Evolutionary conservation across 1,139 yeast genomes (phyloP).

Genomic region (Pichia sp.): DNA sequence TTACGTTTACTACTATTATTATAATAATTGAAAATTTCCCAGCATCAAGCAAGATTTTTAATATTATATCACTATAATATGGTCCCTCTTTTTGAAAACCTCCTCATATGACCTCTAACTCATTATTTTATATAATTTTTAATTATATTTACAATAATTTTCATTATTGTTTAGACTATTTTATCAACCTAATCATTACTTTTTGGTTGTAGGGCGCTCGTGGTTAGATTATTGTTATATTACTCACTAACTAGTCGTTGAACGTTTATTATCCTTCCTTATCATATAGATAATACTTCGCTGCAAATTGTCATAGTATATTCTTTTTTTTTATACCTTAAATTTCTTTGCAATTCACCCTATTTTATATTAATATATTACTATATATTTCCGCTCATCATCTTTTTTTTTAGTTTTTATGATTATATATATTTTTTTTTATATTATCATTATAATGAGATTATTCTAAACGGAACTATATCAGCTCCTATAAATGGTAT

Average conservation of each 20-base stretch:
- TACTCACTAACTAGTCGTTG: conserved; percentile 1
- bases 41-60: conserved; percentile 5
- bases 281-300: conserved; percentile 2
- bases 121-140: conserved; percentile 1
- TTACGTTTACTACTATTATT: not conserved
- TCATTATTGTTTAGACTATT: conserved; percentile 1
- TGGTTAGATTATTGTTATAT: not conserved
- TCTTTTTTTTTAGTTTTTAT: not conserved
- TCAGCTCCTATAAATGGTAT: conserved; percentile 5
- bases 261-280: not conserved
- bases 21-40: not conserved
- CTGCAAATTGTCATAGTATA: conserved; percentile 4
- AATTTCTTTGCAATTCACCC: not conserved
- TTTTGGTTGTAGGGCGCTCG: not conserved
- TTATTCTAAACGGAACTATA: conserved; percentile 2
- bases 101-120: conserved; percentile 2
- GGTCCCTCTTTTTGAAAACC: not conserved
- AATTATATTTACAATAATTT: not conserved
- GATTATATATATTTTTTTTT: not conserved
- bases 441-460: not conserved
- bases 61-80: conserved; percentile 1
- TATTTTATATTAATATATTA: not conserved
- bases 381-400: conserved; percentile 1
- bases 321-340: not conserved
- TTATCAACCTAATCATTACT: not conserved